These are phyloP conservation scores for Diaporthe caulivora DNA, from an alignment of 2,329 filamentous ascomycete species.

Conservation along the genomic window DNA sequence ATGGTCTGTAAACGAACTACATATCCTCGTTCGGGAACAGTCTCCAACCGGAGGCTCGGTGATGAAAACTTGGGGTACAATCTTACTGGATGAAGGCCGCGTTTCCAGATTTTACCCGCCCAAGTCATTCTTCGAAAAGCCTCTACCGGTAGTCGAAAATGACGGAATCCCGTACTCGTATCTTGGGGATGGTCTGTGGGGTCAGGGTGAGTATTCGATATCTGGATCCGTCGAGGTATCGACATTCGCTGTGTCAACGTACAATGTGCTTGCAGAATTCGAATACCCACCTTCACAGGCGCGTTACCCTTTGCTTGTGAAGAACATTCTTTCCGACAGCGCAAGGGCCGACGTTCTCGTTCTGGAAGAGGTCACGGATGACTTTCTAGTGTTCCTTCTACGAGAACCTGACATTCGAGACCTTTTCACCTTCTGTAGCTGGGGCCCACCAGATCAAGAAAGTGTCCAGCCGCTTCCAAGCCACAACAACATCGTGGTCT, in stretches of 20 bases:
- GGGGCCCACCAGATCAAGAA: slow-evolving; percentile 65
- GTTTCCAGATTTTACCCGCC: slow-evolving; percentile 44
- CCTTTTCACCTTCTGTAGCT: slow-evolving; percentile 67
- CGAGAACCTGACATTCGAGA: slow-evolving; percentile 56
- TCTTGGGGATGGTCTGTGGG: slow-evolving; percentile 36
- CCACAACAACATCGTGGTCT: slow-evolving; percentile 70
- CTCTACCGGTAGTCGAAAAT: neutral
- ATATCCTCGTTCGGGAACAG: slow-evolving; percentile 65
- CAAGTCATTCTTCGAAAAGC: slow-evolving; percentile 42
- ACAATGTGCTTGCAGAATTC: slow-evolving; percentile 67
- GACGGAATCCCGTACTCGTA: slow-evolving; percentile 38
- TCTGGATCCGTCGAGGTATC: slow-evolving; percentile 1
- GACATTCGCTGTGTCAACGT: slow-evolving; percentile 57
- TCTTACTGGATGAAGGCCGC: slow-evolving; percentile 51
- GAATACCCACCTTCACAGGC: slow-evolving; percentile 56
- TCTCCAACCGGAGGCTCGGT: slow-evolving; percentile 47
- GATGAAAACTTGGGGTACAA: slow-evolving; percentile 70
- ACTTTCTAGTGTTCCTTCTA: slow-evolving; percentile 70
- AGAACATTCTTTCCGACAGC: slow-evolving; percentile 56
- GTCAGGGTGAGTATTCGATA: neutral
- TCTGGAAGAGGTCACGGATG: slow-evolving; percentile 75
- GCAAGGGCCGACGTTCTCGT: slow-evolving; percentile 62
- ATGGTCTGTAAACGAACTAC: slow-evolving; percentile 63
- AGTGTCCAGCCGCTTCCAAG: slow-evolving; percentile 69
- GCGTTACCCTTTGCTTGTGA: slow-evolving; percentile 58